Evolutionary conservation across 169 alveolate species (phyloP).

Genomic region (Eimeria necatrix): DNA sequence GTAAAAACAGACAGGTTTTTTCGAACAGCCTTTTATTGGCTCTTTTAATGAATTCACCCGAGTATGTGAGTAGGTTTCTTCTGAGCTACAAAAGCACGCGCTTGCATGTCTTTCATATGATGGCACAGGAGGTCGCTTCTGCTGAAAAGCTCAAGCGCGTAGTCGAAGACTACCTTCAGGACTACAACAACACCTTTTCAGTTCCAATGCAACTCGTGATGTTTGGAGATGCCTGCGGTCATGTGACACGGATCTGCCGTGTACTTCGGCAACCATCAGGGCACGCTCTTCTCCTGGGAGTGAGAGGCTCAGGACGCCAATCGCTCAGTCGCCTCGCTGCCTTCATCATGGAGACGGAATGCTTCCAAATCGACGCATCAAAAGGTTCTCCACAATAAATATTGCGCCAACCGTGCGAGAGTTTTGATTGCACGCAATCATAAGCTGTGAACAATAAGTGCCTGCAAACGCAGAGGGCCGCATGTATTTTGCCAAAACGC

Average conservation of each 20-base stretch:
- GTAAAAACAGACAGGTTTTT: too few species aligned
- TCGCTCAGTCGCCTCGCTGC: slow-evolving; percentile 97
- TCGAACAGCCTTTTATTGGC: too few species aligned
- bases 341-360: slow-evolving; percentile 92
- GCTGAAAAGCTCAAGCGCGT: slow-evolving; percentile 82
- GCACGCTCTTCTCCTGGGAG: slow-evolving; percentile 97
- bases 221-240: slow-evolving; percentile 96
- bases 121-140: slow-evolving; percentile 95
- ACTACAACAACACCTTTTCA: slow-evolving; percentile 89
- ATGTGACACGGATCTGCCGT: slow-evolving; percentile 96
- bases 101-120: background rate
- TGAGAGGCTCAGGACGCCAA: slow-evolving; percentile 98
- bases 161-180: slow-evolving; percentile 88
- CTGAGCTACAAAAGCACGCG: background rate
- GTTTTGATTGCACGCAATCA: background rate
- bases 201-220: slow-evolving; percentile 93
- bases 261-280: slow-evolving; percentile 97
- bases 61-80: background rate
- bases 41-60: too few species aligned
- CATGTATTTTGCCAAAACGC: background rate
- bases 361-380: slow-evolving; percentile 93
- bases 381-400: slow-evolving; percentile 90
- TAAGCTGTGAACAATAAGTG: background rate
- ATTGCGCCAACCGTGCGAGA: slow-evolving; percentile 92
- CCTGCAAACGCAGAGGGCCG: background rate